Evolutionary conservation across 352 stramenopile genomes (phyloP).

Genomic region (Blastocystis hominis): DNA sequence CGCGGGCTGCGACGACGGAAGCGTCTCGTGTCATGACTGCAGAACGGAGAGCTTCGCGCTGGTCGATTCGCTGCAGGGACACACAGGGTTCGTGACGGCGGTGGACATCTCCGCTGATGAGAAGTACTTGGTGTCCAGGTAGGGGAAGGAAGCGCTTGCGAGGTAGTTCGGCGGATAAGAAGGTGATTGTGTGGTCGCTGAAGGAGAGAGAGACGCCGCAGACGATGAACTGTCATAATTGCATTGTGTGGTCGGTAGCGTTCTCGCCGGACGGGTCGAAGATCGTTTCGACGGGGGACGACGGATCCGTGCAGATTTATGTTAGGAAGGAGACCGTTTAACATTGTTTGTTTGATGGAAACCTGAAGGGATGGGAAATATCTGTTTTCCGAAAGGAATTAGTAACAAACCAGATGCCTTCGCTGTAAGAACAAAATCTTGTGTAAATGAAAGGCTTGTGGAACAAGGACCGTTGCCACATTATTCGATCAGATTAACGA

Average conservation of each 20-base stretch:
- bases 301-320: constrained; percentile 49
- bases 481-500: constrained; percentile 22
- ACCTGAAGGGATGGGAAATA: constrained; percentile 21
- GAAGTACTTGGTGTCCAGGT: constrained; percentile 35
- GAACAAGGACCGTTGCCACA: background rate
- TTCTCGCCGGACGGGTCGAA: background rate
- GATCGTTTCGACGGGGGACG: constrained; percentile 22
- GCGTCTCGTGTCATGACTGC: background rate
- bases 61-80: background rate
- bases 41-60: background rate
- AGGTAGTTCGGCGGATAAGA: constrained; percentile 24
- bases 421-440: background rate
- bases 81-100: constrained; percentile 9
- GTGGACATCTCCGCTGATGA: constrained; percentile 12
- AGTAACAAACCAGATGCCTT: background rate
- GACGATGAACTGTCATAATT: constrained; percentile 24
- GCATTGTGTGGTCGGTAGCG: constrained; percentile 20
- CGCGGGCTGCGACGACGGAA: constrained; percentile 37
- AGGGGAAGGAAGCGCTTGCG: background rate
- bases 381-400: background rate
- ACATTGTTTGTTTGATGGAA: constrained; percentile 29
- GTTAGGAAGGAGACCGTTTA: background rate
- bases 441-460: background rate
- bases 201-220: background rate
- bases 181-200: constrained; percentile 1